Percentiles rank a stretch among this genome's conserved stretches.
phyloP scores from a whole-genome alignment of 2,329 filamentous ascomycete genomes.

The Fusarium sp. region DNA sequence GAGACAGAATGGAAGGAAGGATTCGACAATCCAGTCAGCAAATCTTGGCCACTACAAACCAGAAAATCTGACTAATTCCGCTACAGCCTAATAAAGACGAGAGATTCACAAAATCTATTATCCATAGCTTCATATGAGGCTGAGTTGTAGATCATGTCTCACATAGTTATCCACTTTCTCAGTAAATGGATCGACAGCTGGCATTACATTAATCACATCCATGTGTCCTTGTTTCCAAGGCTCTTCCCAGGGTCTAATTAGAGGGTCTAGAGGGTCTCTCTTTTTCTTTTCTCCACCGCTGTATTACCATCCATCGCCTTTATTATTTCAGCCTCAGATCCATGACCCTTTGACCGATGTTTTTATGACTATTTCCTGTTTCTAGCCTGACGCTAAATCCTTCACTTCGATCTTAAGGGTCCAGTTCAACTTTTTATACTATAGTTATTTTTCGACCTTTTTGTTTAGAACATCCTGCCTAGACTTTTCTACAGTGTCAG shows the following conservation, averaged over 20 bases:
- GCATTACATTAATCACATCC: neutral
- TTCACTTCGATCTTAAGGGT: neutral
- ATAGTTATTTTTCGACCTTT: neutral
- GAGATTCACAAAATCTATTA: neutral
- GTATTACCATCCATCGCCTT: slow-evolving; percentile 2
- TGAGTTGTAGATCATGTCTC: neutral
- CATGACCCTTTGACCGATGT: slow-evolving; percentile 29
- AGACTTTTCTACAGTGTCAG: neutral
- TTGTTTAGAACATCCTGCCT: neutral
- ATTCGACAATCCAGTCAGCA: slow-evolving; percentile 19
- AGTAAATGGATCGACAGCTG: neutral
- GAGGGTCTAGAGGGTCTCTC: neutral
- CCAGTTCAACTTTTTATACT: neutral
- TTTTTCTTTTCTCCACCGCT: slow-evolving; percentile 11
- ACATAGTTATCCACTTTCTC: neutral
- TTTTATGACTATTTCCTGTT: neutral
- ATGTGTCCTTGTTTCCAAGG: slow-evolving; percentile 16
- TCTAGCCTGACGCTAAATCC: neutral
- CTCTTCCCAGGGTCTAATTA: neutral
- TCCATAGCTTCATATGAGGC: neutral
- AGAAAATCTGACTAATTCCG: slow-evolving; percentile 27
- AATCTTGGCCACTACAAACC: neutral
- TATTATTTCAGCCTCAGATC: slow-evolving; percentile 12
- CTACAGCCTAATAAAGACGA: neutral
- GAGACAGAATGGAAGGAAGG: neutral